A percentile compares a stretch with the other conserved stretches of the same genome.
Conservation (phyloP, 1,284 basidiomycete genomes). For the Earliella scabrosa region DNA sequence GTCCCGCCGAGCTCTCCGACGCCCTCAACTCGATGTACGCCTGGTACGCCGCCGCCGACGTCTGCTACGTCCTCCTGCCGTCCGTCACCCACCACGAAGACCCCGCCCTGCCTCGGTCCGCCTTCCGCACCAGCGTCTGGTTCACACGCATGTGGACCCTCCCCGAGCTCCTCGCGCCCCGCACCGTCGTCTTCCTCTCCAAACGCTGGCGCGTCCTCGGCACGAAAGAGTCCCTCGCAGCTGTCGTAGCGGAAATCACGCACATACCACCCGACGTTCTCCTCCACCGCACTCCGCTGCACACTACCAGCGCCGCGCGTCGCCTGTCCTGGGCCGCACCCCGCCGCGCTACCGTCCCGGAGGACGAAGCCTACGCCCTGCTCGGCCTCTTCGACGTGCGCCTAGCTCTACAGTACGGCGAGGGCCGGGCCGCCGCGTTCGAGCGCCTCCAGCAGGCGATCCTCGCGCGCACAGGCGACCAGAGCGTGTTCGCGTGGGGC, state of each 20-base stretch:
- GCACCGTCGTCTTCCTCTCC: conserved; percentile 2
- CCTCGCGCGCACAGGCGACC: not conserved
- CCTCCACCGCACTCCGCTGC: not conserved
- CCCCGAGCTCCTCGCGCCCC: conserved; percentile 4
- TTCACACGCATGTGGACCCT: conserved; percentile 8
- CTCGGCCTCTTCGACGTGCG: conserved; percentile 2
- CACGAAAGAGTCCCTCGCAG: conserved; percentile 1
- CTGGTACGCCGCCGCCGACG: not conserved
- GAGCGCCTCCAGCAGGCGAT: conserved; percentile 3
- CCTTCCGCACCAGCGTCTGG: conserved; percentile 1
- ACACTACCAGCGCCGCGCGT: not conserved
- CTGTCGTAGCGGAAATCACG: conserved; percentile 1
- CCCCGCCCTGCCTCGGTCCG: not conserved
- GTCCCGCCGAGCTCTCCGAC: conserved; percentile 1
- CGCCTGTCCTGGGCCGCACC: conserved; percentile 3
- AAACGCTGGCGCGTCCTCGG: not conserved
- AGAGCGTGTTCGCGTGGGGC: conserved; percentile 6
- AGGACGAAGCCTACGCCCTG: conserved; percentile 6
- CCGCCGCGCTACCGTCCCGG: not conserved
- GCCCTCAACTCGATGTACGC: conserved; percentile 1
- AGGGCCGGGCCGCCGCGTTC: not conserved
- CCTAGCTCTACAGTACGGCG: not conserved
- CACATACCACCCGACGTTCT: not conserved
- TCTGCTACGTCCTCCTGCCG: not conserved
- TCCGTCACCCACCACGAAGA: not conserved